Evolutionary conservation across 1,284 basidiomycete species (phyloP), one percentile per base, ranked within the genome.

Genomic region (Microbotryomycetes sp.): DNA sequence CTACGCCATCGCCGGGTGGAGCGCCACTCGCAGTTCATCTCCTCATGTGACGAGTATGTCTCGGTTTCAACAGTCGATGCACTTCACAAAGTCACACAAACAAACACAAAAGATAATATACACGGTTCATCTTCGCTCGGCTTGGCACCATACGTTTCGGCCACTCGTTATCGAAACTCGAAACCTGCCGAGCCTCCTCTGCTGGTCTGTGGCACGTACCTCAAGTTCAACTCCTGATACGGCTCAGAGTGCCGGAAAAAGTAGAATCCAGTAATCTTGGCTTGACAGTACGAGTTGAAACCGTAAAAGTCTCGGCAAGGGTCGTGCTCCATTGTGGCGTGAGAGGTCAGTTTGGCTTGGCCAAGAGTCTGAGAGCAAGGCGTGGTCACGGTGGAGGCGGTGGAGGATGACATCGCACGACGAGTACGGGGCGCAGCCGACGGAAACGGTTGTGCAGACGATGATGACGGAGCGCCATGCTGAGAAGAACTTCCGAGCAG

Each of bases 221-320:
- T 50, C 5, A 67, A 54, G 15, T 54, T 56, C 3, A 67, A 54
- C 30, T 67, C 60, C 27, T 62, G 61, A 26, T 54, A 62, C 26
- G 61, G 61, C 45, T 62, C 61, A 23, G 41, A 47, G 24, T 54
- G 47, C 4, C 55, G 41, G 26, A 61, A 61, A 23, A 54, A 52
- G 48, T 61, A 61, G 28, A 57, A 61, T 54, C 50, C 29, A n/a
- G 26, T 16, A 7, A 27, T 26, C 6, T 18, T 9, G 18, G 18
- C 35, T 41, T 41, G 9, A 18, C 11, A 41, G 11, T 18, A 41
- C 9, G 35, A 41, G 18, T 41, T 41, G 18, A 41, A 41, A 41
- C 35, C 35, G 18, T 41, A n/a, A n/a, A n/a, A n/a, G n/a, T n/a
- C n/a, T n/a, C n/a, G n/a, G n/a, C n/a, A n/a, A n/a, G n/a, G n/a